Base-by-base conservation (phyloP, 2,329 filamentous ascomycete genomes). In the Lithohypha guttulata region DNA sequence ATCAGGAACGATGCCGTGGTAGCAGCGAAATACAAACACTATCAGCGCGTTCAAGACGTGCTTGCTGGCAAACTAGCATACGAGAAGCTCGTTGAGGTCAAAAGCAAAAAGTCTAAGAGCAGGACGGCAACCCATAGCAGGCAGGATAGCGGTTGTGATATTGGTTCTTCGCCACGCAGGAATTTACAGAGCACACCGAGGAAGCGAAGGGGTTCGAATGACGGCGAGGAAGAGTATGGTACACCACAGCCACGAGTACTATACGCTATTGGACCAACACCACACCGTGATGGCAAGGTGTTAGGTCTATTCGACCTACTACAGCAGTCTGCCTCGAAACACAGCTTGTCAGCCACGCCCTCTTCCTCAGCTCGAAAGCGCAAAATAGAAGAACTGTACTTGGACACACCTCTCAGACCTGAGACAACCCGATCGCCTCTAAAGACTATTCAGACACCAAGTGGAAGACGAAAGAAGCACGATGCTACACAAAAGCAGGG, bases 251-350 rank as follows among this genome's bases (percentile, higher is more conserved):
- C 58, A 10, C 53, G 56, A 6, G 15, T 43, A 13, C 46, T 65
- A 2, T 59, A 61, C 30, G 46, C 56, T 6, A 64, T 69, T 34
- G 66, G 65, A 3, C 66, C 66, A 9, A 69, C 66, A 2, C 66
- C 66, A 1, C 64, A 68, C 42, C 60, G 65, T 25, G 63, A 69
- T 50, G 66, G 66, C 7, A 66, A 60, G 30, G 58, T 64, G 0
- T 47, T 69, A 2, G 66, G 66, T 1, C 53, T 69, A 2, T 69
- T 69, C 36, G 66, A 69, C 41, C 53, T 67, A 29, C 54, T 69
- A 3, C 63, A 63, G 3, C 56, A 59, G 14, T 62, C 62, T 0
- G 59, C 59, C 1, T 50, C 49, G 6, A 53, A 55, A 2, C 61
- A 55, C 38, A 55, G 51, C 3, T 54, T 54, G 20, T 39, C 44